These are phyloP conservation scores for Leptomonas seymouri DNA, from an alignment of 208 protist genomes.

Conservation along the genomic window DNA sequence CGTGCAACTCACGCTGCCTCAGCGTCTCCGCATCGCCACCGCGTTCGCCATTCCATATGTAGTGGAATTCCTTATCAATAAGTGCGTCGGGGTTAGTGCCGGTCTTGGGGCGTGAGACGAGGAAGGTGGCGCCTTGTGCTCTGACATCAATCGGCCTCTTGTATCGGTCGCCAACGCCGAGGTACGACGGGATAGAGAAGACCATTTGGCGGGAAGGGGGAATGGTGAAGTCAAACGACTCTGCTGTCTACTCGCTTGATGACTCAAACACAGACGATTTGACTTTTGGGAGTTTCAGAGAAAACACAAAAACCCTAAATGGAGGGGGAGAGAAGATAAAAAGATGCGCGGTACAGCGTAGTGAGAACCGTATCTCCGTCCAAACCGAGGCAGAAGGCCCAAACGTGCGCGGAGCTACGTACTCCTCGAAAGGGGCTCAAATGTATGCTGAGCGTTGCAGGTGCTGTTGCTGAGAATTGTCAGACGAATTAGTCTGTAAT, in stretches of 20 bases:
- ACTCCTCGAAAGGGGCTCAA: too few species aligned
- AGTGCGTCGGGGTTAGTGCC: conserved; percentile 83
- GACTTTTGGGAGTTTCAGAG: not conserved
- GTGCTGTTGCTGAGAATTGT: not conserved
- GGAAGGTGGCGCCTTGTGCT: conserved; percentile 65
- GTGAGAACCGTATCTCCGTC: too few species aligned
- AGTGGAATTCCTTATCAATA: conserved; percentile 80
- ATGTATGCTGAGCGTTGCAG: not conserved
- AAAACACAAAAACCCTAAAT: not conserved
- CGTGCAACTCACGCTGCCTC: conserved; percentile 49
- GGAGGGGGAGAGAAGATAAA: too few species aligned
- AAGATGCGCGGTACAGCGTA: too few species aligned
- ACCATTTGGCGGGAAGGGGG: conserved; percentile 50
- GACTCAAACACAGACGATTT: too few species aligned
- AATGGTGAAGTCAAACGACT: not conserved
- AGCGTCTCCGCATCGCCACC: conserved; percentile 62
- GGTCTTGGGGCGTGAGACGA: conserved; percentile 73
- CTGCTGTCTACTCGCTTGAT: too few species aligned
- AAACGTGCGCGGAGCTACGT: too few species aligned
- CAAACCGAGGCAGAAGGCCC: too few species aligned
- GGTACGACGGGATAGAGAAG: conserved; percentile 90
- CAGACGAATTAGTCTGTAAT: not conserved
- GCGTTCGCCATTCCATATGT: conserved; percentile 90
- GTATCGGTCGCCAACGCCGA: conserved; percentile 72
- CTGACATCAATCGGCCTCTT: conserved; percentile 70